These are phyloP conservation scores for Hyparrhenia diplandra DNA, from an alignment of 176 grass and related monocot species.

Conservation along the genomic window DNA sequence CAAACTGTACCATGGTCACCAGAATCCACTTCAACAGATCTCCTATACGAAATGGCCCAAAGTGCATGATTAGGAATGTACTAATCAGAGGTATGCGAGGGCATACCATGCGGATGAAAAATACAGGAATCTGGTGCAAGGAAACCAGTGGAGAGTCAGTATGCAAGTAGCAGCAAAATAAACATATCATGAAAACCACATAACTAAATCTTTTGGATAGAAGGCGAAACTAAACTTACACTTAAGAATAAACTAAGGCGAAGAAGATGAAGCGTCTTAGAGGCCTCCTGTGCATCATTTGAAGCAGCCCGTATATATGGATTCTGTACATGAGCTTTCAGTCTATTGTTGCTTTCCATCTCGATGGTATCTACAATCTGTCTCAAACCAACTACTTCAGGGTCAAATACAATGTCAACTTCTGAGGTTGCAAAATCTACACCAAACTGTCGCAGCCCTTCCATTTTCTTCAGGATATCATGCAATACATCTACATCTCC, in stretches of 20 bases:
- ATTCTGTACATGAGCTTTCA: conserved; percentile 61
- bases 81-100: conserved; percentile 58
- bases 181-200: not conserved
- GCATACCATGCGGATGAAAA: conserved; percentile 84
- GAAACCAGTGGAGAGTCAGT: conserved; percentile 36
- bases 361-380: conserved; percentile 68
- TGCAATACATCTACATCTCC: conserved; percentile 56
- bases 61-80: conserved; percentile 71
- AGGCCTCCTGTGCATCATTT: conserved; percentile 73
- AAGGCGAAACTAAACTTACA: conserved; percentile 56
- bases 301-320: conserved; percentile 67
- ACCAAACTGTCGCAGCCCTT: conserved; percentile 59
- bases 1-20: conserved; percentile 81
- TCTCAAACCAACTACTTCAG: conserved; percentile 75
- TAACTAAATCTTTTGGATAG: conserved; percentile 26
- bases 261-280: conserved; percentile 78
- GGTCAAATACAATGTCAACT: conserved; percentile 78
- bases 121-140: conserved; percentile 78
- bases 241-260: conserved; percentile 73
- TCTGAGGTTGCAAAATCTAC: conserved; percentile 61
- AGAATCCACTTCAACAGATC: conserved; percentile 79
- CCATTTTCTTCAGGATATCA: conserved; percentile 50
- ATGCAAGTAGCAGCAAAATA: not conserved
- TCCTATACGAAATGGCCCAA: conserved; percentile 60
- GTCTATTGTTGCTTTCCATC: conserved; percentile 57